These are phyloP conservation scores for Neurospora sp. DNA, from an alignment of 2,329 filamentous ascomycete species.

Conservation along the genomic window DNA sequence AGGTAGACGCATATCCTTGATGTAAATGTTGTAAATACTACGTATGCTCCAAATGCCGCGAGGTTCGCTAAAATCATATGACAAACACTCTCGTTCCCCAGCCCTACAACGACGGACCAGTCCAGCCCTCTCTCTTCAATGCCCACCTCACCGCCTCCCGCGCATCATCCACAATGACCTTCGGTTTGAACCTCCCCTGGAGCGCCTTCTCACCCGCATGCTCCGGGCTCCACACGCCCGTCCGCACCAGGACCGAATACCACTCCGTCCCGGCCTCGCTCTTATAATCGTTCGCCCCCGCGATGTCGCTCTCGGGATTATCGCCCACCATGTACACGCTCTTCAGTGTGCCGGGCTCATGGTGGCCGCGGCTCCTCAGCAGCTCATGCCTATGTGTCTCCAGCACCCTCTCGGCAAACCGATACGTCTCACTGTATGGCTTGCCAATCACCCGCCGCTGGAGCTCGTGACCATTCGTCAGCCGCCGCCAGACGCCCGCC, in stretches of 20 bases:
- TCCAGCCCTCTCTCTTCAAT: constrained; percentile 21
- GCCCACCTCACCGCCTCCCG: constrained; percentile 22
- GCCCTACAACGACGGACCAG: background rate
- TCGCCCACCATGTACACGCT: constrained; percentile 93
- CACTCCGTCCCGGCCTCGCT: constrained; percentile 48
- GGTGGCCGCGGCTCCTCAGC: constrained; percentile 23
- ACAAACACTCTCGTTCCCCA: background rate
- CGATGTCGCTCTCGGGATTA: constrained; percentile 83
- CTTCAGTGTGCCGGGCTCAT: constrained; percentile 35
- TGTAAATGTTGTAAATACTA: background rate
- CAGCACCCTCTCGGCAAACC: constrained; percentile 71
- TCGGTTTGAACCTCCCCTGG: constrained; percentile 17
- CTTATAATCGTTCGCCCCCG: constrained; percentile 69
- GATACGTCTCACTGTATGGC: constrained; percentile 67
- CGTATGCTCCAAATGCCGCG: background rate
- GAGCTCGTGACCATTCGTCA: constrained; percentile 56
- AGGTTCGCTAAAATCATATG: background rate
- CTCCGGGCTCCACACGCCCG: constrained; percentile 22
- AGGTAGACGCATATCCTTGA: background rate
- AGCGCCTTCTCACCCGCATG: constrained; percentile 12
- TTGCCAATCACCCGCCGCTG: constrained; percentile 70
- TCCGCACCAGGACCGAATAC: constrained; percentile 23
- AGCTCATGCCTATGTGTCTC: constrained; percentile 45
- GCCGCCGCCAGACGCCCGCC: constrained; percentile 65
- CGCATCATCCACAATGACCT: constrained; percentile 20